phyloP scores from a whole-genome alignment of 2,329 filamentous ascomycete species.

The Myriosclerotinia curreyana region DNA sequence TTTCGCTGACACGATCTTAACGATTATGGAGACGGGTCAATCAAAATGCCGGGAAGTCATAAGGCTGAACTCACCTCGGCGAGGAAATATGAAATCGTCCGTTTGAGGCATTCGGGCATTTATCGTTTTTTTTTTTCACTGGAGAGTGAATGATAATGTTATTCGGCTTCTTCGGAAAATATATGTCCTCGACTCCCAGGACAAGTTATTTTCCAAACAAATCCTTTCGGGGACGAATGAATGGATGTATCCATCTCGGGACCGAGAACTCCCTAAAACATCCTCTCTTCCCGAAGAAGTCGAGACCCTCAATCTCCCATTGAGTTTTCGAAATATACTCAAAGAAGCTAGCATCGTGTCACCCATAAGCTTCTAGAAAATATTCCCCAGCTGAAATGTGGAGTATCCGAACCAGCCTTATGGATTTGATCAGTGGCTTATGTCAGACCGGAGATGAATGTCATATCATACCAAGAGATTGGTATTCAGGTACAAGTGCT shows the following conservation, averaged over 20 bases:
- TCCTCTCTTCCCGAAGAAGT: not conserved
- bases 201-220: not conserved
- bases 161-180: not conserved
- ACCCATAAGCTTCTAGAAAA: not conserved
- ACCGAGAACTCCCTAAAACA: no score
- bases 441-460: not conserved
- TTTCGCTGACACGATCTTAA: no score
- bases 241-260: not conserved
- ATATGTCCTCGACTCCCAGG: not conserved
- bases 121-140: not conserved
- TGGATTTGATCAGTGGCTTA: not conserved
- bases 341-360: not conserved
- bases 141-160: not conserved
- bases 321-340: not conserved
- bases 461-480: not conserved
- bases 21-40: not conserved
- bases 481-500: not conserved
- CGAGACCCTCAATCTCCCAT: not conserved
- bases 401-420: not conserved
- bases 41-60: not conserved
- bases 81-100: not conserved
- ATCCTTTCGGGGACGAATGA: not conserved
- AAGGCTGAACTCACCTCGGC: conserved; percentile 13
- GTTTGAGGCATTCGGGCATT: not conserved
- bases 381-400: not conserved